Conservation (phyloP, 2,329 filamentous ascomycete species). For the Dactylonectria estremocensis region DNA sequence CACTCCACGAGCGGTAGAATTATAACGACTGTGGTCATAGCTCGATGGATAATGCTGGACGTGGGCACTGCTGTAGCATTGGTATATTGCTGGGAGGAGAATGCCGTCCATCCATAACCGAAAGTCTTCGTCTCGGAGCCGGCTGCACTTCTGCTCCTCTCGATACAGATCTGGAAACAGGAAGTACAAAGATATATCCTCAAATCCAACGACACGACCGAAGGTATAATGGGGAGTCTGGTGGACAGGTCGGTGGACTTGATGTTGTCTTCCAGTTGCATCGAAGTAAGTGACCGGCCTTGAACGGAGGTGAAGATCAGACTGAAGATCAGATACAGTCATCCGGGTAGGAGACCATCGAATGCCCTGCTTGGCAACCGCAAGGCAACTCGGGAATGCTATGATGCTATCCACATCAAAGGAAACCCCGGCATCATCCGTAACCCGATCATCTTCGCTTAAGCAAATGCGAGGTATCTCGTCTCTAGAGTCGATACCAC, state of each 20-base stretch:
- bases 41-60: not conserved
- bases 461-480: not conserved
- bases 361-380: constrained; percentile 5
- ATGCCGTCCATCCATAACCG: not conserved
- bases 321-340: constrained; percentile 19
- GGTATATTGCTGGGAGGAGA: not conserved
- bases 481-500: not conserved
- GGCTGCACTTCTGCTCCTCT: no score
- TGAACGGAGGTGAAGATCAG: constrained; percentile 11
- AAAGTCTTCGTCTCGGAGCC: not conserved
- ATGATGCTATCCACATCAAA: constrained; percentile 15
- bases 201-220: no score
- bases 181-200: no score
- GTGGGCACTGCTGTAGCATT: not conserved
- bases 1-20: not conserved
- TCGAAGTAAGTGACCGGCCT: not conserved
- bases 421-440: constrained; percentile 5
- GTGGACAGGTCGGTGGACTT: constrained; percentile 13
- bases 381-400: constrained; percentile 6
- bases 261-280: not conserved
- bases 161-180: no score
- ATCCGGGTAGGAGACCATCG: constrained; percentile 17
- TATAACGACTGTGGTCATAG: no score
- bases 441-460: not conserved
- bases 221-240: not conserved